Base-by-base conservation (phyloP, 148 eudicot genomes). In the Silene uniflora region DNA sequence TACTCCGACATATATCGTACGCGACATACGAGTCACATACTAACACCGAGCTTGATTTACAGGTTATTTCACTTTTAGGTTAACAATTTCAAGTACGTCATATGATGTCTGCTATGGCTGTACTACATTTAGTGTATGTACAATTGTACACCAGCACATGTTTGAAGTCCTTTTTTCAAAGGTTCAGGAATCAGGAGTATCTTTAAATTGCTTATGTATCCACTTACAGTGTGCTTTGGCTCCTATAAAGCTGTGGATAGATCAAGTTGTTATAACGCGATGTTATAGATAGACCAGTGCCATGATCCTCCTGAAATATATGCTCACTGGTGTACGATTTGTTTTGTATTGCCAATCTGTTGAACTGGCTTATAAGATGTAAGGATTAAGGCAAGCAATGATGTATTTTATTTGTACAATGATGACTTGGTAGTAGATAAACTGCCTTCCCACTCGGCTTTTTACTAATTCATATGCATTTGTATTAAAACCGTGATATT, bases 361-460 rank as follows among this genome's bases (percentile, higher is more conserved):
- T 32, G 44, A 6, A 16, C 27, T 29, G 44, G 39, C 29, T 64
- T 64, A 13, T 17, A 62, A 64, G 68, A 64, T 29, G 16, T 8
- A 61, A 19, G 64, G 64, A n/a, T 6, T 0, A 61, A 19, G 64
- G 25, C 27, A 19, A 61, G 25, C 22, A 2, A 19, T 22, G 6
- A 2, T 4, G 11, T 61, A 22, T 10, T 61, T 22, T 25, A 13
- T 0, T 64, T 25, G 68, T 64, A 64, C 25, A 32, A 63, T 63
- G 67, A 63, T 63, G 67, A 25, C 23, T 24, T 63, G n/a, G 27
- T 63, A n/a, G n/a, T n/a, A n/a, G n/a, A n/a, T n/a, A n/a, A n/a
- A n/a, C n/a, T n/a, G n/a, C n/a, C n/a, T n/a, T n/a, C n/a, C n/a
- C n/a, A n/a, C n/a, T n/a, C n/a, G n/a, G n/a, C n/a, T n/a, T n/a